Evolutionary conservation across 495 filamentous ascomycete genomes (phyloP).

Genomic region (Hyaloscypha finlandica): DNA sequence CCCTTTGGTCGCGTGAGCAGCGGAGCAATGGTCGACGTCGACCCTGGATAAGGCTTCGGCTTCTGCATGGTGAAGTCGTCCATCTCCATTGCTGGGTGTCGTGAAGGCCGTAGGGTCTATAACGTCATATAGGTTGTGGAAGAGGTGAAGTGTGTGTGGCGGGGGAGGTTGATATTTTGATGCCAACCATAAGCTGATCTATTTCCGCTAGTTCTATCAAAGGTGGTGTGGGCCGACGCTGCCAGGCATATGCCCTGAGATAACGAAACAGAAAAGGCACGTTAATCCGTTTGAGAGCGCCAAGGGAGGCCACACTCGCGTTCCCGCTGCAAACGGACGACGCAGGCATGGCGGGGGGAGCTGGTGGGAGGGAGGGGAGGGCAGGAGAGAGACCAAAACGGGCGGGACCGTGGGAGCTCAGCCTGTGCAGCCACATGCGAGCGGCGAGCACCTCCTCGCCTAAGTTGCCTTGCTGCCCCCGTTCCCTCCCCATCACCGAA

Average conservation of each 20-base stretch:
- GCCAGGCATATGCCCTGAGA: neutral
- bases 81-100: neutral
- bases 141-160: neutral
- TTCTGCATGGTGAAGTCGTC: constrained; percentile 26
- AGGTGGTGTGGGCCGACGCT: neutral
- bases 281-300: neutral
- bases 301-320: neutral
- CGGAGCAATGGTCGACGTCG: constrained; percentile 26
- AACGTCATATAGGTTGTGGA: neutral
- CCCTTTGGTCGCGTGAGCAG: constrained; percentile 24
- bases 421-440: neutral
- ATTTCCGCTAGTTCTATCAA: neutral
- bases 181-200: neutral
- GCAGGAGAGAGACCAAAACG: no score
- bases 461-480: neutral
- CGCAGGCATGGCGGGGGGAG: no score
- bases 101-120: neutral
- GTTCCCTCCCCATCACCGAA: neutral
- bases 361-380: neutral
- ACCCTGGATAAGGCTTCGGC: constrained; percentile 18
- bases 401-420: no score
- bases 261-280: neutral
- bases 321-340: neutral
- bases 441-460: no score
- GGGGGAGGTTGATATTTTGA: neutral